These are phyloP conservation scores for Arabidopsis lyrata DNA, from an alignment of 441 rosid genomes.

Conservation along the genomic window DNA sequence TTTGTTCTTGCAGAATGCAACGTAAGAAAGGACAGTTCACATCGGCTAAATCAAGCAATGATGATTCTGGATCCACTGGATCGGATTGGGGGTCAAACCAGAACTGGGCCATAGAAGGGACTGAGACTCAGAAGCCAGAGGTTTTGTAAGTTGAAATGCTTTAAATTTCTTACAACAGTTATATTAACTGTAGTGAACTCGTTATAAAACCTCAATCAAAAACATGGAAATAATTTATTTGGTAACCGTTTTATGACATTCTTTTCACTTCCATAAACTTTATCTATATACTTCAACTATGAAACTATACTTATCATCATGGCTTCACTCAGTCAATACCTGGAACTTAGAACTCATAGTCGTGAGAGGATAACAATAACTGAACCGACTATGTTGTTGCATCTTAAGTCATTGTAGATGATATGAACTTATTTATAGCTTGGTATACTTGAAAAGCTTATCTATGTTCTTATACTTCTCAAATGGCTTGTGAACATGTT, in stretches of 20 bases:
- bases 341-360: neutral
- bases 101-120: constrained; percentile 54
- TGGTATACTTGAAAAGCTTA: constrained; percentile 16
- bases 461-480: constrained; percentile 14
- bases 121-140: constrained; percentile 58
- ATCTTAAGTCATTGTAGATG: constrained; percentile 25
- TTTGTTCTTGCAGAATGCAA: constrained; percentile 59
- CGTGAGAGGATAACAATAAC: neutral
- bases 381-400: constrained; percentile 22
- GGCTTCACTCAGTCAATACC: constrained; percentile 10
- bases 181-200: constrained; percentile 6
- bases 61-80: constrained; percentile 57
- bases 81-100: constrained; percentile 61
- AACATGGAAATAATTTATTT: constrained; percentile 16
- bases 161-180: neutral
- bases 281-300: constrained; percentile 7
- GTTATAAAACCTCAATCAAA: constrained; percentile 9
- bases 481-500: constrained; percentile 33
- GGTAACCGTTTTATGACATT: constrained; percentile 2
- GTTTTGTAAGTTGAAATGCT: constrained; percentile 53
- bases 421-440: constrained; percentile 11
- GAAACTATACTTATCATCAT: constrained; percentile 11
- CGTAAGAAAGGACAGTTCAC: constrained; percentile 72
- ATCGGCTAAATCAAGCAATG: constrained; percentile 59
- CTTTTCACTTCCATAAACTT: constrained; percentile 25